A percentile compares a stretch with the other conserved stretches of the same genome.
Evolutionary conservation across 1,284 basidiomycete species (phyloP).

Genomic region (Cutaneotrichosporon dermatis): DNA sequence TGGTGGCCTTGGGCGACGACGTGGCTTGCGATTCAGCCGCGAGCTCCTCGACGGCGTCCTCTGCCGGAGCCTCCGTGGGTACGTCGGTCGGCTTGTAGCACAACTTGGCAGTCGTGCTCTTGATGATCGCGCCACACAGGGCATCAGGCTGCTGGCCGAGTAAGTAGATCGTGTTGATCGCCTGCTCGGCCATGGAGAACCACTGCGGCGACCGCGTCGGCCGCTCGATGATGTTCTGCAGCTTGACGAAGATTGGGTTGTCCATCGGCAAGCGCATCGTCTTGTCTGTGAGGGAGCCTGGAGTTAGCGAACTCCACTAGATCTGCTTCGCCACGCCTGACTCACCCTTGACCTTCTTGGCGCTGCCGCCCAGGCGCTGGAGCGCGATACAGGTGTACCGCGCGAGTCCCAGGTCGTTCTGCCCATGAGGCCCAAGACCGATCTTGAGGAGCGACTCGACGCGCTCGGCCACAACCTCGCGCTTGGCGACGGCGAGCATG

Average conservation of each 20-base stretch:
- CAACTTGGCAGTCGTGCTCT: constrained; percentile 67
- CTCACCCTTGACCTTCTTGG: constrained; percentile 92
- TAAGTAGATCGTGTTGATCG: constrained; percentile 91
- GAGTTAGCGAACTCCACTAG: background rate
- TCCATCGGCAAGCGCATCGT: constrained; percentile 84
- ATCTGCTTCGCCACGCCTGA: background rate
- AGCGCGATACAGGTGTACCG: constrained; percentile 91
- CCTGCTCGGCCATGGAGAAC: constrained; percentile 91
- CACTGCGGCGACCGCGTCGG: constrained; percentile 81
- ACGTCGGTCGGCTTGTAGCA: constrained; percentile 51
- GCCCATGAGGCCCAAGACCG: constrained; percentile 77
- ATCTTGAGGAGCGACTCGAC: constrained; percentile 81
- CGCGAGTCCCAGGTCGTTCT: constrained; percentile 83
- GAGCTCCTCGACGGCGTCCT: constrained; percentile 13
- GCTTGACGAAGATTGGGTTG: constrained; percentile 74
- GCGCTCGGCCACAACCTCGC: constrained; percentile 78
- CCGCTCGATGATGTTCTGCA: constrained; percentile 71
- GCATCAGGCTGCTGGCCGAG: constrained; percentile 90
- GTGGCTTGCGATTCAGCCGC: background rate
- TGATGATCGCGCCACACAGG: constrained; percentile 76
- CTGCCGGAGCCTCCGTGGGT: background rate
- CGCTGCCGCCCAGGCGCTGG: constrained; percentile 85
- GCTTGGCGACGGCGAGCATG: constrained; percentile 85
- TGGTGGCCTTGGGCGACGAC: constrained; percentile 1
- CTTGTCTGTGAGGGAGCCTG: constrained; percentile 82